phyloP scores from a whole-genome alignment of 345 rosid genomes.

The Sisymbrium irio region DNA sequence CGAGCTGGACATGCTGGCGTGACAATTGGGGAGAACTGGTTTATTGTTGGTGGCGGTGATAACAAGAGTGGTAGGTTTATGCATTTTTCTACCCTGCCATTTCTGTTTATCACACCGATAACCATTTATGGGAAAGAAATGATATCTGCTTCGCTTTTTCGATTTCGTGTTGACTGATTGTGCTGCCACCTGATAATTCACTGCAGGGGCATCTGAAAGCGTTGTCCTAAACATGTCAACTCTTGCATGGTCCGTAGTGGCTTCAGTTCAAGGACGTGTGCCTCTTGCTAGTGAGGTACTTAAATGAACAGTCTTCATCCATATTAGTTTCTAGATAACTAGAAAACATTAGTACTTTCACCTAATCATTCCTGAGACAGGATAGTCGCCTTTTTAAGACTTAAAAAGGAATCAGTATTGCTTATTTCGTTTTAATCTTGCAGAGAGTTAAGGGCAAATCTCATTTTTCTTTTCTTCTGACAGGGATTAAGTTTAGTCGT shows the following conservation, averaged over 20 bases:
- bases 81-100: constrained; percentile 28
- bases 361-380: constrained; percentile 12
- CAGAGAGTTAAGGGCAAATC: neutral
- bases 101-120: neutral
- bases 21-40: constrained; percentile 99
- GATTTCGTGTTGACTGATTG: neutral
- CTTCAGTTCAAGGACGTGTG: constrained; percentile 83
- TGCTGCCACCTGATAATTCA: constrained; percentile 17
- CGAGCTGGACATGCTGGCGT: constrained; percentile 99
- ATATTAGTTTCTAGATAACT: neutral
- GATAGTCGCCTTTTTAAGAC: neutral
- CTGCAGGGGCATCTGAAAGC: constrained; percentile 88
- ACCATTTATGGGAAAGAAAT: neutral
- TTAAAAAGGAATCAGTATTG: neutral
- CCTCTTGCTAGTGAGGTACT: constrained; percentile 98
- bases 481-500: constrained; percentile 94
- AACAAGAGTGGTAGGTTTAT: constrained; percentile 75
- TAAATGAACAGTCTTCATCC: neutral
- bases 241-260: constrained; percentile 84
- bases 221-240: constrained; percentile 96
- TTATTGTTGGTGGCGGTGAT: constrained; percentile 98
- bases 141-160: constrained; percentile 7
- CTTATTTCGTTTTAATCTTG: constrained; percentile 7
- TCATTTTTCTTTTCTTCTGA: constrained; percentile 19
- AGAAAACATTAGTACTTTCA: neutral